phyloP scores from a whole-genome alignment of 2,329 filamentous ascomycete species.

The Apiospora marii region DNA sequence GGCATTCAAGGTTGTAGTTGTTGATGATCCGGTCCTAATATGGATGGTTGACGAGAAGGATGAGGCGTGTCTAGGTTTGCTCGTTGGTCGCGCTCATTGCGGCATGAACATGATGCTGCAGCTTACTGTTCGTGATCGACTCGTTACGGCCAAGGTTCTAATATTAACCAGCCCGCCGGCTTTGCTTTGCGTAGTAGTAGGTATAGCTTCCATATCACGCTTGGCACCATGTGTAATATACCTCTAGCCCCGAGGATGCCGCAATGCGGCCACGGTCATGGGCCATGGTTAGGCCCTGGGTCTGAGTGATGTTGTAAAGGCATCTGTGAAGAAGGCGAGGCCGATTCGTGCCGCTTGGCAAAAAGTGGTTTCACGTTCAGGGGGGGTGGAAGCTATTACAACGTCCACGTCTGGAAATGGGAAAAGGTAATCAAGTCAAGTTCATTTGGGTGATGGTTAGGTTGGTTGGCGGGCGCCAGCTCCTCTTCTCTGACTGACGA shows the following conservation, averaged over 20 bases:
- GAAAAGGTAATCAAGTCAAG: slow-evolving; percentile 10
- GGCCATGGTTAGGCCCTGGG: neutral
- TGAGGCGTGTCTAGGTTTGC: slow-evolving; percentile 4
- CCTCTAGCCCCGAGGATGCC: neutral
- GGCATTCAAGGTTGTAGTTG: neutral
- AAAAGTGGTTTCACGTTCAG: slow-evolving; percentile 12
- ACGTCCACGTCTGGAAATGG: slow-evolving; percentile 5
- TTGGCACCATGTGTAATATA: neutral
- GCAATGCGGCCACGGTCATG: slow-evolving; percentile 13
- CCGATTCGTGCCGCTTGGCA: slow-evolving; percentile 18
- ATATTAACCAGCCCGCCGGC: slow-evolving; percentile 4
- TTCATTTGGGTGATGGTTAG: neutral
- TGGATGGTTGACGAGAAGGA: neutral
- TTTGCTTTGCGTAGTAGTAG: slow-evolving; percentile 1
- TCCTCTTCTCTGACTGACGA: slow-evolving; percentile 11
- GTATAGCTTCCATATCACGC: neutral
- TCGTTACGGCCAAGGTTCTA: slow-evolving; percentile 8
- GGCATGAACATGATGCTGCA: slow-evolving; percentile 17
- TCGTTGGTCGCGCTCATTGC: neutral
- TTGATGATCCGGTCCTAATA: neutral
- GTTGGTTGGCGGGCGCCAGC: slow-evolving; percentile 11
- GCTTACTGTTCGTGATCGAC: neutral
- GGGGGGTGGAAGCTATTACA: slow-evolving; percentile 9
- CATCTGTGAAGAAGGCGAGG: slow-evolving; percentile 8
- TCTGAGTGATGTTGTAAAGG: neutral